These are phyloP conservation scores for Mediolabrus comicus DNA, from an alignment of 108 stramenopile species.

Conservation along the genomic window DNA sequence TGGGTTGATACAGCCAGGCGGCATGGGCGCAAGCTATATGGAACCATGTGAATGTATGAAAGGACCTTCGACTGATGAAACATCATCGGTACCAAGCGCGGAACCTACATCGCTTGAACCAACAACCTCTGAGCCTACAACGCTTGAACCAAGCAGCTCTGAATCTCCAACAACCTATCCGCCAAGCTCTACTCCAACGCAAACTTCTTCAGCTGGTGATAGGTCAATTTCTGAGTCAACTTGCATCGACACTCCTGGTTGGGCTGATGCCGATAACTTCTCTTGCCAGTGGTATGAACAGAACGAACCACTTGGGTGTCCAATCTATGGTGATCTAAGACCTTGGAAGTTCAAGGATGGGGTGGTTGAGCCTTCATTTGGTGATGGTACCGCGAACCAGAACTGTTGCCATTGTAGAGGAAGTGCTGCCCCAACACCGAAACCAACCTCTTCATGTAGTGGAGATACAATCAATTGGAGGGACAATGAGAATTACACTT, in stretches of 20 bases:
- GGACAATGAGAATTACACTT: not conserved
- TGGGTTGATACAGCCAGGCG: no score
- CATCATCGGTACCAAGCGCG: not conserved
- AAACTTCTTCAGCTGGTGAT: no score
- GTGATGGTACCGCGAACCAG: not conserved
- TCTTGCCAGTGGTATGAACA: not conserved
- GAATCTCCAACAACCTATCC: not conserved
- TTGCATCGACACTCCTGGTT: not conserved
- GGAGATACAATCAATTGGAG: not conserved
- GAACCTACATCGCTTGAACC: not conserved
- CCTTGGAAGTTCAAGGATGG: not conserved
- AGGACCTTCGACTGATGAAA: not conserved
- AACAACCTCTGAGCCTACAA: not conserved
- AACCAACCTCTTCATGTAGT: not conserved
- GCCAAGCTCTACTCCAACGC: not conserved
- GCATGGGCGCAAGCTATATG: no score
- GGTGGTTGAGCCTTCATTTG: not conserved
- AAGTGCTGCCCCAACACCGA: not conserved
- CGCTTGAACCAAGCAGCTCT: not conserved
- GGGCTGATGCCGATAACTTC: not conserved
- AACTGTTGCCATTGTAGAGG: slow-evolving; percentile 1
- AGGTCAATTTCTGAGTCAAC: not conserved
- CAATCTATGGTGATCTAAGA: not conserved
- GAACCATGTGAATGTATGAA: not conserved
- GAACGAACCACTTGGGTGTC: not conserved